These are phyloP conservation scores for Heracleum sosnowskyi DNA, from an alignment of 129 eudicot genomes.

Conservation along the genomic window DNA sequence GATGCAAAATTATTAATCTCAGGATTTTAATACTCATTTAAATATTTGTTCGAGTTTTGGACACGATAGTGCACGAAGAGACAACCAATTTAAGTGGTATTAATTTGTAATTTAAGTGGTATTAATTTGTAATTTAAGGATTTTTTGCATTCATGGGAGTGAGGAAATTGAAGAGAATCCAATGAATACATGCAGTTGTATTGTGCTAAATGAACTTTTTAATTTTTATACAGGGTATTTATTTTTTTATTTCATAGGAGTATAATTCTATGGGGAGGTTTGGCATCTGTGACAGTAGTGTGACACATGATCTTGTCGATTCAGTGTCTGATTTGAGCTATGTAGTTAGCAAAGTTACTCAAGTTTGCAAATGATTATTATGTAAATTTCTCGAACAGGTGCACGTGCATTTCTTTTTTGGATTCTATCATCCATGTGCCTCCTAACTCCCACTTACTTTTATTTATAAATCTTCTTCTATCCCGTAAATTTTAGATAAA, in stretches of 20 bases:
- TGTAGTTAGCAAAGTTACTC: not conserved
- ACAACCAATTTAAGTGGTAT: not conserved
- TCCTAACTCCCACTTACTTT: no score
- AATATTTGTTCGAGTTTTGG: not conserved
- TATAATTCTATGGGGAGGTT: not conserved
- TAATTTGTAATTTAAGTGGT: not conserved
- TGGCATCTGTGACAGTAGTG: not conserved
- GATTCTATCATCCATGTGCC: not conserved
- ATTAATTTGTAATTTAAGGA: not conserved
- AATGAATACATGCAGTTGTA: not conserved
- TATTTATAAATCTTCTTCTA: no score
- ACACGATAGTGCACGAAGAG: not conserved
- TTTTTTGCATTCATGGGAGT: not conserved
- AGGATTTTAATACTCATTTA: no score
- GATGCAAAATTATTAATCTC: no score
- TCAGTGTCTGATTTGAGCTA: not conserved
- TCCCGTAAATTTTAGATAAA: no score
- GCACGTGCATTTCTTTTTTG: not conserved
- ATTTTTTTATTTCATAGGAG: no score
- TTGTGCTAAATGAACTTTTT: no score
- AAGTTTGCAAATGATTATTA: not conserved
- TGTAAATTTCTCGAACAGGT: not conserved
- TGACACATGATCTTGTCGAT: slow-evolving; percentile 7
- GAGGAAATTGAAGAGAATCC: slow-evolving; percentile 5
- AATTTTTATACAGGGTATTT: not conserved